These are phyloP conservation scores for Heliamphora pulchella DNA, from an alignment of 179 eudicot species.

Conservation along the genomic window DNA sequence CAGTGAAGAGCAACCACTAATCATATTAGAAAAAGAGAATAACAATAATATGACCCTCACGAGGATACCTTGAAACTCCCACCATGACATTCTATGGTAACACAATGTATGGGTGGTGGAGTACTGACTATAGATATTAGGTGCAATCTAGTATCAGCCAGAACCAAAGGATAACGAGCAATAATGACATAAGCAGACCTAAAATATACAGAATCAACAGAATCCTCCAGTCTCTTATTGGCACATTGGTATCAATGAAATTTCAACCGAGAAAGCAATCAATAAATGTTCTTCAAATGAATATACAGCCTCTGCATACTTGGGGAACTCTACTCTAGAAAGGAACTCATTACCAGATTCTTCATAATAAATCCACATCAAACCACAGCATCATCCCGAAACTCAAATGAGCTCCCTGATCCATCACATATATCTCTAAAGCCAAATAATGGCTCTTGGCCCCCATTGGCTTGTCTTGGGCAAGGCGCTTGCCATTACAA, in stretches of 20 bases:
- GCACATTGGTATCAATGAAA: background rate
- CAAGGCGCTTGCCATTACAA: background rate
- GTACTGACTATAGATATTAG: background rate
- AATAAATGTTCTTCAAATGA: background rate
- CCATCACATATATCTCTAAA: background rate
- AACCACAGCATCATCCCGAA: no score
- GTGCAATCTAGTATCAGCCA: background rate
- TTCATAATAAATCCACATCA: no score
- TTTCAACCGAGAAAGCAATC: background rate
- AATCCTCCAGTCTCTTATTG: background rate
- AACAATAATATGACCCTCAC: background rate
- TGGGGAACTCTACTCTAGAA: background rate
- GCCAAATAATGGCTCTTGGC: background rate
- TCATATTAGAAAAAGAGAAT: background rate
- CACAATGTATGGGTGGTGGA: background rate
- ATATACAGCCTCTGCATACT: background rate
- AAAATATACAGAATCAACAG: background rate
- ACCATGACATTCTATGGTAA: no score
- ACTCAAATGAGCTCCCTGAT: no score
- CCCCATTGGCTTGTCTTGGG: conserved; percentile 1
- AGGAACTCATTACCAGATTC: background rate
- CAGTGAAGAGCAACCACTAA: background rate
- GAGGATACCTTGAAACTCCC: background rate
- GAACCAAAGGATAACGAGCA: background rate
- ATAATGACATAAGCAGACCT: background rate